These are phyloP conservation scores for Teratosphaeriaceae sp. DNA, from an alignment of 2,329 filamentous ascomycete species.

Conservation along the genomic window DNA sequence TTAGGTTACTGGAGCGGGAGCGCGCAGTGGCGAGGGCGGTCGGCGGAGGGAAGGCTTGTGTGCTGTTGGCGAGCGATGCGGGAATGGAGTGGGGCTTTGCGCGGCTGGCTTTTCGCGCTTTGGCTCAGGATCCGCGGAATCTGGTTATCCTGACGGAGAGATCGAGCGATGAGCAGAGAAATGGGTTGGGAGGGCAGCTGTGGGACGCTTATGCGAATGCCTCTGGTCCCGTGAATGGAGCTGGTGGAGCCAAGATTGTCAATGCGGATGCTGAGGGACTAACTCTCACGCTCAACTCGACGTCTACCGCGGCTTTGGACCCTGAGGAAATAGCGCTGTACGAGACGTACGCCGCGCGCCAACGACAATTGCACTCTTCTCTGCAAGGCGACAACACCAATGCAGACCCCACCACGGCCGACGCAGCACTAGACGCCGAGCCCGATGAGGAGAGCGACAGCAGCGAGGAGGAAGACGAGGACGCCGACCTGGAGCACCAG, in stretches of 20 bases:
- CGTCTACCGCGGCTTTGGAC: slow-evolving; percentile 59
- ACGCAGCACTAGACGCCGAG: slow-evolving; percentile 57
- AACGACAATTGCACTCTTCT: slow-evolving; percentile 78
- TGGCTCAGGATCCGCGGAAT: slow-evolving; percentile 73
- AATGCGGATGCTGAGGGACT: slow-evolving; percentile 52
- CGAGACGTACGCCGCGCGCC: slow-evolving; percentile 85
- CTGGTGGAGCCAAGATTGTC: slow-evolving; percentile 39
- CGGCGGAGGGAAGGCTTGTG: slow-evolving; percentile 49
- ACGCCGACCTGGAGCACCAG: slow-evolving; percentile 84
- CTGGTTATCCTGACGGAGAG: slow-evolving; percentile 82
- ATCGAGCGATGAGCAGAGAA: slow-evolving; percentile 35
- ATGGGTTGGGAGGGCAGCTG: slow-evolving; percentile 64
- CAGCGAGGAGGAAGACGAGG: slow-evolving; percentile 60
- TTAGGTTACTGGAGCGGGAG: slow-evolving; percentile 75
- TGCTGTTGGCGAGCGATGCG: slow-evolving; percentile 85
- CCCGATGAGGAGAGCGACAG: slow-evolving; percentile 80
- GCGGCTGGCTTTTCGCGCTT: slow-evolving; percentile 64
- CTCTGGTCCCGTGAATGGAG: slow-evolving; percentile 8
- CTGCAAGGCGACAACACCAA: slow-evolving; percentile 65
- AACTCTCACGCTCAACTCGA: slow-evolving; percentile 38
- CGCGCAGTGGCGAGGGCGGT: slow-evolving; percentile 70
- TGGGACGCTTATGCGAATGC: slow-evolving; percentile 51
- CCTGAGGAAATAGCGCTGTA: slow-evolving; percentile 74
- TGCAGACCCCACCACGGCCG: slow-evolving; percentile 60
- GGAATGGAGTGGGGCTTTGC: slow-evolving; percentile 95